Evolutionary conservation across 2,329 filamentous ascomycete genomes (phyloP).

Genomic region (Fusarium sambucinum): DNA sequence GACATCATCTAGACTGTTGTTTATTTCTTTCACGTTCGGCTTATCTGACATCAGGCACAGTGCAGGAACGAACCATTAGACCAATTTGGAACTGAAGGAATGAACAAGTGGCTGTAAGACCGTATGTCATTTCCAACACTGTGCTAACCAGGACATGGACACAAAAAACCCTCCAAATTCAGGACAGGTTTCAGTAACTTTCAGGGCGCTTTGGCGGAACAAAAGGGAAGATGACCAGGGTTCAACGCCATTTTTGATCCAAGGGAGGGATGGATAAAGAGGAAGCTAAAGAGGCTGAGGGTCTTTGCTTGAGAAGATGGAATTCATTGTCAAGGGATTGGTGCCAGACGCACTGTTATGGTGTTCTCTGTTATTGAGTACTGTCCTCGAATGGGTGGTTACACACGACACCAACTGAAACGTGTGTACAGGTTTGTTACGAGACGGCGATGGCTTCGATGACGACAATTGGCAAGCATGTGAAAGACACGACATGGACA

Average conservation of each 20-base stretch:
- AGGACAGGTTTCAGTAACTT: slow-evolving; percentile 33
- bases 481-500: slow-evolving; percentile 3
- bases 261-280: slow-evolving; percentile 12
- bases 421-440: slow-evolving; percentile 1
- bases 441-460: slow-evolving; percentile 43
- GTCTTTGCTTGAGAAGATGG: slow-evolving; percentile 18
- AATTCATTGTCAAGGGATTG: slow-evolving; percentile 2
- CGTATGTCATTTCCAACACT: neutral
- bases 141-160: slow-evolving; percentile 1
- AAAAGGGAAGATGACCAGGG: slow-evolving; percentile 16
- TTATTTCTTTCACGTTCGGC: neutral
- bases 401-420: slow-evolving; percentile 26
- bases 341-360: no score
- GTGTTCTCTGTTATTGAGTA: neutral
- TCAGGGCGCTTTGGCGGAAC: slow-evolving; percentile 17
- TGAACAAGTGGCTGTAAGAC: neutral
- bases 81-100: neutral
- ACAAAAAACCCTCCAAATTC: no score
- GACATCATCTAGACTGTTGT: neutral
- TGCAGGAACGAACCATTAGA: neutral
- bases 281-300: slow-evolving; percentile 16
- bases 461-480: slow-evolving; percentile 40
- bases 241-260: slow-evolving; percentile 17
- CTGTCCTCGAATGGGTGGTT: neutral
- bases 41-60: neutral